Evolutionary conservation across 352 stramenopile genomes (phyloP), one percentile per base, ranked within the genome.

Genomic region (Pythium oligandrum): DNA sequence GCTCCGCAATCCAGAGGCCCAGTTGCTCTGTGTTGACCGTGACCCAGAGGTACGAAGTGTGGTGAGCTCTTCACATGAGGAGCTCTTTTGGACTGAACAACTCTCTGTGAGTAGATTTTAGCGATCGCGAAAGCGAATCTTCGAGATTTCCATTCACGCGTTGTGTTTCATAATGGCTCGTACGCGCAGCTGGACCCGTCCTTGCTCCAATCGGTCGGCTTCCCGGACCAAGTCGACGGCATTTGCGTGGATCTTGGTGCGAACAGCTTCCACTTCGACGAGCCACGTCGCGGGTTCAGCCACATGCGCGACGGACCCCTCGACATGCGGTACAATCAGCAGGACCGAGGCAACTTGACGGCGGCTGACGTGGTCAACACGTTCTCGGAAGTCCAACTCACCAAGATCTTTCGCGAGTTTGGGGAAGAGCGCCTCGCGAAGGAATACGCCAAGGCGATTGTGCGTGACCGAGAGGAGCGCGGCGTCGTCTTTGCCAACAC

Each of bases 251-350:
- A 93, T 58, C 71, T 93, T 7, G 83, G 83, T 7, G 83, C 78
- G 34, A 93, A 93, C 54, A 93, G 83, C 59, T 88, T 86, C 51
- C 83, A 93, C 66, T 87, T 91, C 48, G 83, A 93, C 52, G 66
- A 76, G 44, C 61, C 72, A 7, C 64, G 70, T 35, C 74, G 83
- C 33, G 83, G 83, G 12, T 90, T 93, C 57, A 90, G 80, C 64
- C 79, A 77, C 43, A 61, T 83, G 51, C 74, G 77, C 48, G 78
- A 93, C 58, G 83, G 83, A 0, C 83, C 83, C 38, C 53, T 93
- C 33, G 79, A 93, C 64, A 93, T 93, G 83, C 71, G 83, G 35
- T 93, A 87, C 60, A 70, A 93, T 51, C 80, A 86, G 58, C 51
- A 56, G 5, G 47, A 48, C 40, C 60, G 59, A 10, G 36, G 36